Evolutionary conservation across 179 eudicot species (phyloP), one percentile per base, ranked within the genome.

Genomic region (Sideroxylon spinosum): DNA sequence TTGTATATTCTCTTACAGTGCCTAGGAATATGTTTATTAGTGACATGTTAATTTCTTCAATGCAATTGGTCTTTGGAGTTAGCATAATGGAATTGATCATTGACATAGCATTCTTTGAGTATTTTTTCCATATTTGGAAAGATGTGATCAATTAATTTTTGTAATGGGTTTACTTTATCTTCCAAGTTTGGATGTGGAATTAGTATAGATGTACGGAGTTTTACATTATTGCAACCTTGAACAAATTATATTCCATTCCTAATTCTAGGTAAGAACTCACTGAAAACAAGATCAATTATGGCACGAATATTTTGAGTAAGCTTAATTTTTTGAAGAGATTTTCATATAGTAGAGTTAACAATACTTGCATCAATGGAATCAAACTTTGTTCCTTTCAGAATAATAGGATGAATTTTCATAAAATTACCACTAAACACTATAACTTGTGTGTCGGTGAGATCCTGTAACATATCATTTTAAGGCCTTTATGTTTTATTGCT

Each of bases 201-300:
- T 0, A 60, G 9, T 65, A 62, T 62, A 13, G 11, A 4, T 0
- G 74, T 7, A 46, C 80, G 60, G 63, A 77, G 0, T 9, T n/a
- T 7, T 0, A 70, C 37, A 0, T 57, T 62, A 0, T 50, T 65
- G 1, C 56, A 32, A 0, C 2, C 19, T 0, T 9, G n/a, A 1
- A 0, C 19, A 46, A 55, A 25, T 55, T 80, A 50, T 26, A 11
- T 76, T 25, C 80, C 83, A 63, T 84, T 62, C 0, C 86, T 78
- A n/a, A 81, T 37, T 77, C 4, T 14, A 0, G 12, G 17, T 1
- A 55, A 4, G 59, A 1, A 55, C 13, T 55, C 17, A 12, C 59
- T 55, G 17, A 55, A 55, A 55, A 16, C 13, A 55, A 17, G 59
- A 55, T 55, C 17, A 55, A 1, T 14, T 12, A 12, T 14, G 13